Evolutionary conservation across 371 early-diverging fungal species (phyloP).

Genomic region (Thermomucor indicae-seudaticae): DNA sequence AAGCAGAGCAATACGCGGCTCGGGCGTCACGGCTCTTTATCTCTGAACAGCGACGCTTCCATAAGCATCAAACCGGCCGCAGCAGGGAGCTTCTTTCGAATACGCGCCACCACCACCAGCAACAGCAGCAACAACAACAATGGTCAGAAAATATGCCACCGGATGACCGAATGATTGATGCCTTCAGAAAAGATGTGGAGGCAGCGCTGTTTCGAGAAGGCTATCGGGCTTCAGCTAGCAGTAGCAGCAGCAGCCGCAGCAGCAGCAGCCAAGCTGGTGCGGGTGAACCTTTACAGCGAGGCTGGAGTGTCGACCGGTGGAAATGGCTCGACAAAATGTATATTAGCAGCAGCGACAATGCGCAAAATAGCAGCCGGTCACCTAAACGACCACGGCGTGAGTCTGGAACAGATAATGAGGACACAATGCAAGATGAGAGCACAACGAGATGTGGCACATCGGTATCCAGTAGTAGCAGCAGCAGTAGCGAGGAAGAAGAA

Average conservation of each 20-base stretch:
- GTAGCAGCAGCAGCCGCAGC: neutral
- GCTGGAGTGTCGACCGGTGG: constrained; percentile 9
- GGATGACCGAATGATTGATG: constrained; percentile 1
- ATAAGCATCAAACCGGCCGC: neutral
- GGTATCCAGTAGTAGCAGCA: no score
- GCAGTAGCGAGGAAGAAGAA: no score
- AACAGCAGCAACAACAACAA: neutral
- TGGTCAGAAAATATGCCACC: neutral
- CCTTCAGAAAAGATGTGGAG: neutral
- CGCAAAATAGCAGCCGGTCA: no score
- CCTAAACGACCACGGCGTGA: no score
- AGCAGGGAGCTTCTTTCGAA: neutral
- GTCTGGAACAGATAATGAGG: no score
- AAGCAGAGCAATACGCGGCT: constrained; percentile 4
- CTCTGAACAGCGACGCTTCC: no score
- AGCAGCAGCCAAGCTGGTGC: neutral
- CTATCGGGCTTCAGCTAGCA: constrained; percentile 1
- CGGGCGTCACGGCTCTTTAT: no score
- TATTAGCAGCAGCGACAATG: neutral
- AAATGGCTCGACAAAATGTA: constrained; percentile 17
- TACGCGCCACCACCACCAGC: neutral
- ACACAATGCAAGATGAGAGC: no score
- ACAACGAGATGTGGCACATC: no score
- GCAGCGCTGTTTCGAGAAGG: constrained; percentile 2
- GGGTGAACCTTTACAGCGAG: neutral